Conservation (phyloP, 805 yeast genomes). For the Candida chilensis region DNA sequence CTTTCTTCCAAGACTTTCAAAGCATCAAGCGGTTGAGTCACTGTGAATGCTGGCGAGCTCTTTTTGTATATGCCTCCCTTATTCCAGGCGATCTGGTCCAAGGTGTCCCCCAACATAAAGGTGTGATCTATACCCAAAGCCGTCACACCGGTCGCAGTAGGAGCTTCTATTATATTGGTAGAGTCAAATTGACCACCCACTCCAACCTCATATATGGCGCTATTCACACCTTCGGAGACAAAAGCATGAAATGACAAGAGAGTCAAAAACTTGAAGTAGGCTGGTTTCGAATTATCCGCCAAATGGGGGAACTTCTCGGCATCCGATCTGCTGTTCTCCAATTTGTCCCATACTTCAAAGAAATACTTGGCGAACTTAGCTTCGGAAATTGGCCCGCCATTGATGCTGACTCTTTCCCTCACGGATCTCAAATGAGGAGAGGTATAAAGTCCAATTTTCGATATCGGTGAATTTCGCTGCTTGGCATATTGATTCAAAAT, state of each 20-base stretch:
- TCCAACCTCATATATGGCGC: slow-evolving; percentile 96
- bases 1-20: slow-evolving; percentile 50
- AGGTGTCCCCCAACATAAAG: slow-evolving; percentile 74
- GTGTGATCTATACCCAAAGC: slow-evolving; percentile 91
- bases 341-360: slow-evolving; percentile 87
- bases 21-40: slow-evolving; percentile 46
- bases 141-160: slow-evolving; percentile 79
- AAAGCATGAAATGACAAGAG: slow-evolving; percentile 87
- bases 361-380: slow-evolving; percentile 79
- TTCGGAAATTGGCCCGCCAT: slow-evolving; percentile 82
- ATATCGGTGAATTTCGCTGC: slow-evolving; percentile 16
- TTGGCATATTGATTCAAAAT: slow-evolving; percentile 57
- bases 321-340: slow-evolving; percentile 52
- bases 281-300: slow-evolving; percentile 70
- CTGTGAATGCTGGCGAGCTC: slow-evolving; percentile 58
- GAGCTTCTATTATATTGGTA: slow-evolving; percentile 77
- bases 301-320: slow-evolving; percentile 60
- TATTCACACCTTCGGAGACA: slow-evolving; percentile 77
- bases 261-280: slow-evolving; percentile 87
- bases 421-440: slow-evolving; percentile 94
- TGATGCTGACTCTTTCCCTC: slow-evolving; percentile 81
- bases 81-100: slow-evolving; percentile 91
- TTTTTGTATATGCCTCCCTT: slow-evolving; percentile 87
- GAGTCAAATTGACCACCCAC: slow-evolving; percentile 97
- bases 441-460: slow-evolving; percentile 84